Evolutionary conservation across 192 early-diverging fungal genomes (phyloP).

Genomic region (Entomortierella beljakovae): DNA sequence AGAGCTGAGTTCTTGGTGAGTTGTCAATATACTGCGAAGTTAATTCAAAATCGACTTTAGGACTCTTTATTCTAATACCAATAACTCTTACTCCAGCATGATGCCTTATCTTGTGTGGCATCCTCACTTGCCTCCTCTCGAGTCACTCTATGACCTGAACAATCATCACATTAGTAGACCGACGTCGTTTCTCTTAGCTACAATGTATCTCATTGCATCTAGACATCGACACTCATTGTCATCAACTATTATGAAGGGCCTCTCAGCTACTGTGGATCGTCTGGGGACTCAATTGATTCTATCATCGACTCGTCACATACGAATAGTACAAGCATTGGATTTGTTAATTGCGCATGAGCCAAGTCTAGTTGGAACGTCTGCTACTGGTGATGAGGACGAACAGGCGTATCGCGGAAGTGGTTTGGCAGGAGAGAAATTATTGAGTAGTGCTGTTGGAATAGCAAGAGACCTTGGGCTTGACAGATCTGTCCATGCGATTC

Average conservation of each 20-base stretch:
- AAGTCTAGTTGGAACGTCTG: conserved; percentile 25
- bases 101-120: conserved; percentile 30
- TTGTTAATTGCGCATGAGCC: conserved; percentile 37
- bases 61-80: too few species aligned
- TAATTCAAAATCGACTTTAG: not conserved
- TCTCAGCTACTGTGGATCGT: conserved; percentile 22
- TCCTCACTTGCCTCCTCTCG: conserved; percentile 25
- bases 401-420: conserved; percentile 19
- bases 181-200: conserved; percentile 20
- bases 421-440: conserved; percentile 16
- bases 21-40: not conserved
- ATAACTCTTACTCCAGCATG: conserved; percentile 3
- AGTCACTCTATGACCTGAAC: conserved; percentile 16
- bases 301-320: conserved; percentile 10
- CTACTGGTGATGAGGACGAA: conserved; percentile 3
- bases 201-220: conserved; percentile 28
- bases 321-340: conserved; percentile 26
- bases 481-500: conserved; percentile 5
- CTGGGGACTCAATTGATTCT: conserved; percentile 22
- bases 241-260: conserved; percentile 13
- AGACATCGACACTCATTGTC: conserved; percentile 26
- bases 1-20: conserved; percentile 13
- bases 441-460: conserved; percentile 10
- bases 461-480: conserved; percentile 26
- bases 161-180: conserved; percentile 1